Percentiles rank a stretch among this genome's conserved stretches.
phyloP scores from a whole-genome alignment of 2,329 filamentous ascomycete species.

The Myriangium duriaei region DNA sequence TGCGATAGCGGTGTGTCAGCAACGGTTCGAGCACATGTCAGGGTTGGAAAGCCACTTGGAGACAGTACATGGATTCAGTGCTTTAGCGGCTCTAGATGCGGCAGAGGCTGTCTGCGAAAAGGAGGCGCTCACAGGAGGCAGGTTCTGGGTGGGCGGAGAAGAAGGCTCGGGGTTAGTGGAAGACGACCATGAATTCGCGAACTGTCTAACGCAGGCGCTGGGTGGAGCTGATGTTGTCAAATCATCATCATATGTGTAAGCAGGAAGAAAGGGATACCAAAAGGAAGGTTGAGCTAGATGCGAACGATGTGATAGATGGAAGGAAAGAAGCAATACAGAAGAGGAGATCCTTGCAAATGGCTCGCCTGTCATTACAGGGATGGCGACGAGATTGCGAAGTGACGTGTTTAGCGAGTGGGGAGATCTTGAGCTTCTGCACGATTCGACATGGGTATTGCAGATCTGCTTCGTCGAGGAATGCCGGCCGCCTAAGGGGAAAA shows the following conservation, averaged over 20 bases:
- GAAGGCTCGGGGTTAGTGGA: constrained; percentile 6
- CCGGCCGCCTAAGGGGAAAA: no score
- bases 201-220: constrained; percentile 13
- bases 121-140: constrained; percentile 28
- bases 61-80: constrained; percentile 27
- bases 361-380: no score
- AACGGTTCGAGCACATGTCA: constrained; percentile 44
- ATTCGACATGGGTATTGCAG: no score
- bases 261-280: no score
- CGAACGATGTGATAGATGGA: no score
- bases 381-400: no score
- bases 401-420: no score
- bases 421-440: no score
- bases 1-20: constrained; percentile 36
- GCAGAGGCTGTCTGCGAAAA: constrained; percentile 22
- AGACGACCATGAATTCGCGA: constrained; percentile 16
- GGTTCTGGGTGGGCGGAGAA: constrained; percentile 34
- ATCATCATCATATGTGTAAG: not conserved
- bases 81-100: constrained; percentile 26
- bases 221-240: not conserved
- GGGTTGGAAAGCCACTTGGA: constrained; percentile 46
- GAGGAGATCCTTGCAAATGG: no score
- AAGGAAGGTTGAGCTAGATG: no score
- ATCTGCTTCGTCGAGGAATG: no score
- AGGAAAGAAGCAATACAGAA: no score